phyloP scores from a whole-genome alignment of 2,329 filamentous ascomycete species.

The Sporothrix phasma region DNA sequence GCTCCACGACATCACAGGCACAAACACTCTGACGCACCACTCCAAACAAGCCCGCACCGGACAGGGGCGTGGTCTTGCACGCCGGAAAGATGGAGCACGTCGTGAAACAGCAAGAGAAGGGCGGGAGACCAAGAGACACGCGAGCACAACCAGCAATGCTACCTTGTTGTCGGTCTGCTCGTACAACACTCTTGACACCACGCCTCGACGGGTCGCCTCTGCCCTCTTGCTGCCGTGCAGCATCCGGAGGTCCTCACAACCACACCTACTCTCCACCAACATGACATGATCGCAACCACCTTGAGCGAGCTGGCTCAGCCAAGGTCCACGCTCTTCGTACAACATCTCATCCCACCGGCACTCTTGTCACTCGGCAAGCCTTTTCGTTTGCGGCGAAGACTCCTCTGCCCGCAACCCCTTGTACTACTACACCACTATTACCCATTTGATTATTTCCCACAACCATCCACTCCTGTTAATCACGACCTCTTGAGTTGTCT shows the following conservation, averaged over 20 bases:
- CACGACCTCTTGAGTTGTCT: constrained; percentile 11
- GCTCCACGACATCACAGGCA: not conserved
- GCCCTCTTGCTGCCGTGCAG: not conserved
- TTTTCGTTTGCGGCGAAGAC: not conserved
- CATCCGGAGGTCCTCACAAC: not conserved
- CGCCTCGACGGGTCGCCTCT: not conserved
- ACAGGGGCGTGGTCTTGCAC: not conserved
- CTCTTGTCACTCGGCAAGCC: not conserved
- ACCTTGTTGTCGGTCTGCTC: not conserved
- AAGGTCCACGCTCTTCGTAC: not conserved
- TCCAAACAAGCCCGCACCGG: not conserved
- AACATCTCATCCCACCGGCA: not conserved
- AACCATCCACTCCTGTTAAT: constrained; percentile 22
- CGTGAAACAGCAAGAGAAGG: not conserved
- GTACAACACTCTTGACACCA: not conserved
- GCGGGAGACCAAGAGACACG: not conserved
- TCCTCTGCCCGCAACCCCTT: not conserved
- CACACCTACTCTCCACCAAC: not conserved
- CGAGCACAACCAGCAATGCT: not conserved
- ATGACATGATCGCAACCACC: not conserved
- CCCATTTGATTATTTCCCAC: constrained; percentile 14
- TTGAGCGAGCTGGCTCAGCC: constrained; percentile 11
- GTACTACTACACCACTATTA: constrained; percentile 1
- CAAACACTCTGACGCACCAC: not conserved
- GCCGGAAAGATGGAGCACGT: not conserved